Evolutionary conservation across 2,329 filamentous ascomycete species (phyloP).

Genomic region (Ambrosiella xylebori): DNA sequence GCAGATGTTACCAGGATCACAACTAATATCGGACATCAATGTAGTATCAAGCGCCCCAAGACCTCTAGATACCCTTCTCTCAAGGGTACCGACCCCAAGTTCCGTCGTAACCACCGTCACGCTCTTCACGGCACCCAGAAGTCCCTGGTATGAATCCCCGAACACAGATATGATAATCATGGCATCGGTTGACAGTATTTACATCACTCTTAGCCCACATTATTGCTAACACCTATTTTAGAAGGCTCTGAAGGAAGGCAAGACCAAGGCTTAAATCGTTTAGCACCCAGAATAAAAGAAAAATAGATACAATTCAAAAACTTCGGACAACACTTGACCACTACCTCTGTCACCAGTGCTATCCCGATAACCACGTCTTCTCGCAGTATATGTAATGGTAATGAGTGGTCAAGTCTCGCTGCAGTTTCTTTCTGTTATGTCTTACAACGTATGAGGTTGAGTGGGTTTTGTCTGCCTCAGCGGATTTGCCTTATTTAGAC

Average conservation of each 20-base stretch:
- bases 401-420: too few species aligned
- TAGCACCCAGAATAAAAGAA: constrained; percentile 9
- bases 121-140: constrained; percentile 97
- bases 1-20: not conserved
- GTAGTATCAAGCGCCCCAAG: constrained; percentile 99
- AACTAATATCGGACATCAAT: constrained; percentile 1
- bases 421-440: not conserved
- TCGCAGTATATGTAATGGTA: too few species aligned
- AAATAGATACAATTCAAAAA: constrained; percentile 14
- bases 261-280: constrained; percentile 55
- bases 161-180: not conserved
- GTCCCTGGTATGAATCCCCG: constrained; percentile 60
- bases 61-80: constrained; percentile 97
- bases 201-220: not conserved
- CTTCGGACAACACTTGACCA: not conserved
- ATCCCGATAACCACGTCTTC: too few species aligned
- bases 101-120: constrained; percentile 99
- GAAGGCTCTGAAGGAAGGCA: constrained; percentile 97
- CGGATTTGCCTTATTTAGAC: too few species aligned
- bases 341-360: not conserved
- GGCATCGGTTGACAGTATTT: not conserved
- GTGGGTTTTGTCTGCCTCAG: too few species aligned
- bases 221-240: constrained; percentile 29
- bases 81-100: constrained; percentile 98
- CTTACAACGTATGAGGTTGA: not conserved